phyloP scores from a whole-genome alignment of 2,329 filamentous ascomycete genomes.

The Emmonsia crescens region DNA sequence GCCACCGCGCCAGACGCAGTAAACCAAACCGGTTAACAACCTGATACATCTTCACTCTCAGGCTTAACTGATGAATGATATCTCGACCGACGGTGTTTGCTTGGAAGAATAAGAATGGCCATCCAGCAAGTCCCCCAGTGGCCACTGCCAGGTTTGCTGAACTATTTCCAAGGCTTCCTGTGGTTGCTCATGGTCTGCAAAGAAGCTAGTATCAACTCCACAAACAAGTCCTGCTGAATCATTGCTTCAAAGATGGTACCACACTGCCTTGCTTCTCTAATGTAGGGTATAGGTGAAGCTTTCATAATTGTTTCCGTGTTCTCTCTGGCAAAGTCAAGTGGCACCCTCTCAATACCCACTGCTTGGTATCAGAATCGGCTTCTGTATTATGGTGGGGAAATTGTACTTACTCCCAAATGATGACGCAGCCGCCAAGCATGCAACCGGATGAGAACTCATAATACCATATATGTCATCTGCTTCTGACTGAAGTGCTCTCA shows the following conservation, averaged over 20 bases:
- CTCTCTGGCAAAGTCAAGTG: conserved; percentile 20
- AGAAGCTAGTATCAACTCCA: conserved; percentile 27
- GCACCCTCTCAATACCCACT: neutral
- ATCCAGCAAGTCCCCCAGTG: conserved; percentile 24
- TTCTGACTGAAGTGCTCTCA: conserved; percentile 21
- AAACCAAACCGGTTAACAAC: too few relatives aligned
- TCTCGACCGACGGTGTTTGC: conserved; percentile 6
- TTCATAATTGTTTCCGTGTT: conserved; percentile 25
- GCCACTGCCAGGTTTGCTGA: conserved; percentile 20
- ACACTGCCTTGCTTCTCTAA: conserved; percentile 28
- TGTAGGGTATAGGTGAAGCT: conserved; percentile 29
- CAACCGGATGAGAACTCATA: conserved; percentile 12
- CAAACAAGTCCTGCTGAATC: conserved; percentile 24
- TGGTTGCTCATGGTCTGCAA: conserved; percentile 30
- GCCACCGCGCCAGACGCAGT: too few relatives aligned
- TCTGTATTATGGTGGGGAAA: conserved; percentile 15
- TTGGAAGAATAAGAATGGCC: conserved; percentile 21
- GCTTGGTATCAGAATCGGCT: conserved; percentile 15
- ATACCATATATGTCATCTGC: conserved; percentile 27
- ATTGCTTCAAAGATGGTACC: conserved; percentile 25
- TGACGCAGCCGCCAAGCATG: conserved; percentile 17
- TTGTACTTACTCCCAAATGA: conserved; percentile 12
- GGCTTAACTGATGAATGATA: neutral
- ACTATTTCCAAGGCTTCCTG: conserved; percentile 21
- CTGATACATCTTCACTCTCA: neutral